phyloP scores from a whole-genome alignment of 306 rosid genomes.

The Ceratonia siliqua region DNA sequence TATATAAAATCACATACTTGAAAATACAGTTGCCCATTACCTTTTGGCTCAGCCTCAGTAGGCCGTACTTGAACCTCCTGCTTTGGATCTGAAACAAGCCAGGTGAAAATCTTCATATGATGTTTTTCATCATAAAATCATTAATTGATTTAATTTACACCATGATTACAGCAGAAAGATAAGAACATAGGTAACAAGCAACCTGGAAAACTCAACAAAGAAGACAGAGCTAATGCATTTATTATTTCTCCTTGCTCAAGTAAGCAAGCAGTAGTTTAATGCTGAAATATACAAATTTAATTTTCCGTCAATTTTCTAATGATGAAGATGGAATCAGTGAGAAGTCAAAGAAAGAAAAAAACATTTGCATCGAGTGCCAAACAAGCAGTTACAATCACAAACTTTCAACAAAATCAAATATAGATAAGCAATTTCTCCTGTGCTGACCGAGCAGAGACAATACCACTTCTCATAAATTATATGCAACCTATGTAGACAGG shows the following conservation, averaged over 20 bases:
- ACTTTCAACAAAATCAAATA: too few species aligned
- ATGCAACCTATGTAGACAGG: background rate
- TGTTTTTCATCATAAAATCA: background rate
- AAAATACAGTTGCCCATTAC: conserved; percentile 34
- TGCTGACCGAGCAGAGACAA: conserved; percentile 6
- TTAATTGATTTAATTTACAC: conserved; percentile 27
- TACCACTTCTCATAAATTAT: background rate
- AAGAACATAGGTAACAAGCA: conserved; percentile 26
- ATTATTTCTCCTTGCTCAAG: background rate
- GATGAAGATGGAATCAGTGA: background rate
- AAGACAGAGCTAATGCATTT: conserved; percentile 13
- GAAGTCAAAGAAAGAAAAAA: background rate
- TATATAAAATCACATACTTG: background rate
- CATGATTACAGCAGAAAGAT: background rate
- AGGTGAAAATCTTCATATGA: conserved; percentile 19
- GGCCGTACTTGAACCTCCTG: conserved; percentile 42
- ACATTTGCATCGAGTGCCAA: too few species aligned
- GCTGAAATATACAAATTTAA: conserved; percentile 9
- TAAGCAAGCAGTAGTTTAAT: background rate
- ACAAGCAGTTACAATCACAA: too few species aligned
- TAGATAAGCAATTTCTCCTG: background rate
- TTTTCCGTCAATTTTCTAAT: background rate
- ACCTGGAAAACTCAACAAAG: conserved; percentile 23
- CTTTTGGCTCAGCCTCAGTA: conserved; percentile 53
- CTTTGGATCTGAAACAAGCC: conserved; percentile 51